Evolutionary conservation across 306 rosid species (phyloP), one percentile per base, ranked within the genome.

Genomic region (Cicer judaicum): DNA sequence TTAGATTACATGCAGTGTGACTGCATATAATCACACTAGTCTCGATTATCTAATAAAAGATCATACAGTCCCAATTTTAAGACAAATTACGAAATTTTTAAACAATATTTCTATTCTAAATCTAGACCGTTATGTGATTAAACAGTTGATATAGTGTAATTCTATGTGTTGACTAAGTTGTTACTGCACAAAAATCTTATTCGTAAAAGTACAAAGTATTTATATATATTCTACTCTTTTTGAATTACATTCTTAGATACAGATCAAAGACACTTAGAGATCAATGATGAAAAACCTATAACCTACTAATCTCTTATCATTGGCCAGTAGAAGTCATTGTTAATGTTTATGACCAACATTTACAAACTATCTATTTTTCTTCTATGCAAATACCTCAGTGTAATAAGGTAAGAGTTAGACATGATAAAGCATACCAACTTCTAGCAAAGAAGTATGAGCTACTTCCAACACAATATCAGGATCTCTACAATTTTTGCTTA

Each of bases 351-450:
- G 64, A 71, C 36, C 81, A 76, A 42, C 84, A 65, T 79, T 55
- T 50, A 75, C 79, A 75, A 64, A 57, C 41, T 43, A 50, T 2
- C 56, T 64, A 48, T 56, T 49, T 8, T 72, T 19, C 34, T 81
- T 70, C 50, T 68, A 72, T 49, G 53, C 0, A 40, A 41, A 70
- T 36, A 43, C 34, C 34, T 65, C 15, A 18, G 64, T 50, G 10
- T 14, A 70, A 62, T 15, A 76, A 57, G 61, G 82, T 70, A 61
- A 61, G 65, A 49, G 62, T 84, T 78, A 92, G 57, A 92, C 94
- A 74, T 87, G 78, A 78, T 90, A 92, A 36, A 24, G 73, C 96
- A 92, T 92, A 56, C 98, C 98, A 56, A 90, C 94, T 79, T 92
- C 96, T 10, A 92, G 70, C 85, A 87, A 80, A 65, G 92, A 88